These are phyloP conservation scores for Penicillium sp. DNA, from an alignment of 2,329 filamentous ascomycete genomes.

Conservation along the genomic window DNA sequence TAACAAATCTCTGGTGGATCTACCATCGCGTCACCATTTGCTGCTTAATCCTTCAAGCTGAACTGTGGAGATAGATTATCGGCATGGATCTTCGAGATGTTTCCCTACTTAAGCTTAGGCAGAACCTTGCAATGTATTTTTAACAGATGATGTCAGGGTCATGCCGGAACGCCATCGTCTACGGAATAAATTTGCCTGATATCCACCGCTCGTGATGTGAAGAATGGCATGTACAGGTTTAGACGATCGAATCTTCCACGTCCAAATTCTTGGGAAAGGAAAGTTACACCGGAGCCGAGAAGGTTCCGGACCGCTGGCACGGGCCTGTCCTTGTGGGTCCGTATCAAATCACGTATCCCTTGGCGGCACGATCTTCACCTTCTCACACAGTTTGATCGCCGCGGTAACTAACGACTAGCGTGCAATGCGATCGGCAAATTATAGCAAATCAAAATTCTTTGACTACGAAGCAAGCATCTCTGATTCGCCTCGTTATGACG, in stretches of 20 bases:
- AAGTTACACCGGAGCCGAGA: neutral
- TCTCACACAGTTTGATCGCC: neutral
- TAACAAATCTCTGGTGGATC: neutral
- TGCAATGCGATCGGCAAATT: neutral
- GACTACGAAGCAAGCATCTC: neutral
- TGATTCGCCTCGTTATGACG: neutral
- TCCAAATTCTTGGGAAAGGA: neutral
- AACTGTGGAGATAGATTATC: neutral
- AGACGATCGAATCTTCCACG: neutral
- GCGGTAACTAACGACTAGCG: neutral
- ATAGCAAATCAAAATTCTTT: neutral
- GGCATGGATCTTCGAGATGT: neutral
- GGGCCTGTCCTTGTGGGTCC: neutral
- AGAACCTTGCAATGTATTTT: too few species aligned
- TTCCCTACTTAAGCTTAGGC: neutral
- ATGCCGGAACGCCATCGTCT: too few species aligned
- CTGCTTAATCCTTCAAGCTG: neutral
- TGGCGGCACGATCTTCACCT: neutral
- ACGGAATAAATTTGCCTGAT: too few species aligned
- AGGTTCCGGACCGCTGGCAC: slow-evolving; percentile 2
- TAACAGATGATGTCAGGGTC: too few species aligned
- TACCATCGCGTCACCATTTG: neutral
- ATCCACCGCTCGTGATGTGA: neutral
- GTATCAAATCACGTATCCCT: neutral
- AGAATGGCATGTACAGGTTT: neutral